Evolutionary conservation across 371 early-diverging fungal species (phyloP).

Genomic region (Fennellomyces sp.): DNA sequence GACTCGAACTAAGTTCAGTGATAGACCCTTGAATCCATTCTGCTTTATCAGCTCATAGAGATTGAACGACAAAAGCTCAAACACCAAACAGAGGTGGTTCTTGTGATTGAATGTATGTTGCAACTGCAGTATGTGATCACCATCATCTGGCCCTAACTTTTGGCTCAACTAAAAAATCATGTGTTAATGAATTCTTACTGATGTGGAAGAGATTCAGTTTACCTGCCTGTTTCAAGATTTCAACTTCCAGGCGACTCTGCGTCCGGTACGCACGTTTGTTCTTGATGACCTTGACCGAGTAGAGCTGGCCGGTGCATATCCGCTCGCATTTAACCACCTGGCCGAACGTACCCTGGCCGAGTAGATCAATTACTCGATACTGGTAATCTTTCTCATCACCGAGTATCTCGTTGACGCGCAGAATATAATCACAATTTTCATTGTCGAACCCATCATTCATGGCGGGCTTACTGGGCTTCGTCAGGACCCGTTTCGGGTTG

Average conservation of each 20-base stretch:
- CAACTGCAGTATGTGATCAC: constrained; percentile 84
- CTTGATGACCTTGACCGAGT: constrained; percentile 98
- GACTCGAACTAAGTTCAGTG: constrained; percentile 83
- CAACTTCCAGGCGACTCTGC: constrained; percentile 95
- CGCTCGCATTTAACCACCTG: constrained; percentile 96
- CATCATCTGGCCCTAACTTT: constrained; percentile 74
- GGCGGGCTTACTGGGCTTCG: constrained; percentile 89
- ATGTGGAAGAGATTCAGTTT: no score
- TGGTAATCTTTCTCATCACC: constrained; percentile 83
- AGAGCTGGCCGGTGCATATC: constrained; percentile 78
- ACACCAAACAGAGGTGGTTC: constrained; percentile 94
- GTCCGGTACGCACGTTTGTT: constrained; percentile 94
- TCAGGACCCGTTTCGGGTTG: constrained; percentile 90
- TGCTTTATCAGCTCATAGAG: constrained; percentile 97
- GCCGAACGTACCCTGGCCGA: constrained; percentile 98
- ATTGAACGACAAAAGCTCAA: constrained; percentile 94
- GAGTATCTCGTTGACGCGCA: constrained; percentile 91
- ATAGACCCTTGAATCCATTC: constrained; percentile 94
- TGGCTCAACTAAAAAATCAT: constrained; percentile 74
- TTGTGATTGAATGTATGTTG: constrained; percentile 92
- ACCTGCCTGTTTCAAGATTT: constrained; percentile 78
- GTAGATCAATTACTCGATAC: constrained; percentile 86
- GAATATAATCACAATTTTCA: constrained; percentile 92
- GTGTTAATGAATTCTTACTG: no score
- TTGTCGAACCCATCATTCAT: constrained; percentile 96